Percentiles rank a stretch among this genome's conserved stretches.
phyloP scores from a whole-genome alignment of 2,329 filamentous ascomycete species.

The Colletotrichum sp. region DNA sequence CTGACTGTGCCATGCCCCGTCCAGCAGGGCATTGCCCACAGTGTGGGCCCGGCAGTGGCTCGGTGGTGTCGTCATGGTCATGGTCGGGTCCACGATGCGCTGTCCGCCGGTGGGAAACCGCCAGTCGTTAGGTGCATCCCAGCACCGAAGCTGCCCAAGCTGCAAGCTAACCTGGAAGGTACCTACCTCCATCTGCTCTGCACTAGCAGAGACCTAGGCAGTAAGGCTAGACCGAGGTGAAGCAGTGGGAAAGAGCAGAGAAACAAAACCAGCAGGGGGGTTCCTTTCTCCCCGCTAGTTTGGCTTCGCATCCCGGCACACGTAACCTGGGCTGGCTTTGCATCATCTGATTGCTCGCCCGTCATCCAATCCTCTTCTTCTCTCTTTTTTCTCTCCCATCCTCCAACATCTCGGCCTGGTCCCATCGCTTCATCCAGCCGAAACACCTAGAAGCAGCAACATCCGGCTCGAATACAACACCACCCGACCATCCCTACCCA shows the following conservation, averaged over 20 bases:
- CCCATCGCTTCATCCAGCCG: background rate
- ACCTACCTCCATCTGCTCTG: too few species aligned
- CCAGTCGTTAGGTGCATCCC: background rate
- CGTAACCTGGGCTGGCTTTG: background rate
- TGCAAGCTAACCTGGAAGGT: background rate
- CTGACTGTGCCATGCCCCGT: background rate
- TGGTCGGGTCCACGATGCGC: conserved; percentile 11
- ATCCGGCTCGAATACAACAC: background rate
- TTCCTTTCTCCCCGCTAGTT: conserved; percentile 6
- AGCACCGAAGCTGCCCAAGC: background rate
- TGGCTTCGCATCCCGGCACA: conserved; percentile 1
- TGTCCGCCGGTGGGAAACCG: conserved; percentile 2
- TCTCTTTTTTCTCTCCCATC: background rate
- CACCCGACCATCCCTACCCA: background rate
- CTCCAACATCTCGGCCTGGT: background rate
- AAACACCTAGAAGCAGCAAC: background rate
- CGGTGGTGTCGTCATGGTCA: conserved; percentile 23
- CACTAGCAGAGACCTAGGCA: too few species aligned
- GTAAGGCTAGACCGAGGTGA: background rate
- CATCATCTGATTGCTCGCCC: conserved; percentile 15
- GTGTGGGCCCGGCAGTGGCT: conserved; percentile 13
- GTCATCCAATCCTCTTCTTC: background rate
- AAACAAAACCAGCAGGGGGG: background rate
- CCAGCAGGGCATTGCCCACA: background rate
- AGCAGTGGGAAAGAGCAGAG: background rate